Evolutionary conservation across 768 basidiomycete species (phyloP), one percentile per base, ranked within the genome.

Genomic region (Zangia roseola): DNA sequence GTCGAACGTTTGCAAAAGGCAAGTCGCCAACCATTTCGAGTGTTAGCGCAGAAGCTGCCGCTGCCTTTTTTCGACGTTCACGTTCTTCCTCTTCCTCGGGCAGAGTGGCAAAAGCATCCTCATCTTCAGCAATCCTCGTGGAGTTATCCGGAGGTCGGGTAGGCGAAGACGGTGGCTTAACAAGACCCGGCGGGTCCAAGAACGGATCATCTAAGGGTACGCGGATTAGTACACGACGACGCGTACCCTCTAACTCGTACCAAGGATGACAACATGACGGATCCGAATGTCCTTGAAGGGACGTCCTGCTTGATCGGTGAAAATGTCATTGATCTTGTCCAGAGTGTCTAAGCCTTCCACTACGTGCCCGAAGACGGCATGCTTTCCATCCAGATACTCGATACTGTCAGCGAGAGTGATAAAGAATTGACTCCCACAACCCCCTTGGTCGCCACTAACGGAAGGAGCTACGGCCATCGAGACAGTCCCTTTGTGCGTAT

Each of bases 1-100:
- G 97, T 37, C 94, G 83, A 37, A 99, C 94, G 61, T 95, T 94
- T 21, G 97, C 97, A 64, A 99, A 98, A 1, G 97, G 97, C 45
- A 98, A 74, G 69, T 99, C 97, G 26, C 97, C 97, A 48, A 99
- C 95, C 97, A 99, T 99, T 69, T 99, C 97, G 43, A 99, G 81
- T 5, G 97, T 98, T 33, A 99, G 74, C 1, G 97, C 97, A 38
- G 94, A 93, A 0, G 95, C 93, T 1, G 82, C 83, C 0, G 97
- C 95, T 0, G 94, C 93, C 44, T 88, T 86, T 69, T 87, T 82
- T n/a, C 94, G 83, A 20, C 88, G 82, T 36, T 83, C 74, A 2
- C 75, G 79, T 56, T 94, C 95, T 40, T 84, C 84, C 52, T 94
- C 89, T 53, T 93, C 93, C 55, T 91, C 91, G 1, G 91, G 88